Evolutionary conservation across 192 early-diverging fungal genomes (phyloP), one percentile per base, ranked within the genome.

Genomic region (Podila epigama): DNA sequence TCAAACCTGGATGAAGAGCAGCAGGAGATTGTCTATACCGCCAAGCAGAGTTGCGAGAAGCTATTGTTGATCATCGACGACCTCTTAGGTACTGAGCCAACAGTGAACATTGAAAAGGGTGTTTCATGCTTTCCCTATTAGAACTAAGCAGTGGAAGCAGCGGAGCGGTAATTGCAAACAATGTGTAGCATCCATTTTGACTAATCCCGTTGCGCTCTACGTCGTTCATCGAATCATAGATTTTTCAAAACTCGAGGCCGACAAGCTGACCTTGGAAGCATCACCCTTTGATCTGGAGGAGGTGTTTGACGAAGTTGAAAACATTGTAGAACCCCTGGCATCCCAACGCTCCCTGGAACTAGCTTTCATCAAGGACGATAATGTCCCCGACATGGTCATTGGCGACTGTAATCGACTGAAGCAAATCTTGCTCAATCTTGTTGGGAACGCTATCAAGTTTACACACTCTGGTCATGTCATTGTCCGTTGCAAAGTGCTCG

Each of bases 391-490:
- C 33, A 71, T 83, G 0, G 50, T 91, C 9, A 66, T 86, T 42
- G 84, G 85, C 12, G 89, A 91, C 54, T 82, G 81, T 1, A 77
- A 84, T 20, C 70, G 89, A 22, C 37, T 91, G 18, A 85, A 86
- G 28, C 89, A 91, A 50, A 85, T 89, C 25, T 70, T 89, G 41
- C 67, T 85, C 12, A 89, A 89, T 55, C 56, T 91, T 4, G 77
- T 87, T 9, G 86, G 87, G 3, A 91, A 91, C 69, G 86, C 89
- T 2, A 89, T 91, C 75, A 91, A 91, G 62, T 91, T 91, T 60
- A 88, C 89, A 1, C 82, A 83, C n/a, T 29, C 81, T 52, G 89
- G 89, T 41, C 88, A 85, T 57, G 84, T 87, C 18, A 65, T 81
- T 4, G 83, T 88, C 15, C 60, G 72, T 22, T 88, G 84, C 34